Conservation (phyloP, 441 rosid genomes). For the Aleurites moluccanus region DNA sequence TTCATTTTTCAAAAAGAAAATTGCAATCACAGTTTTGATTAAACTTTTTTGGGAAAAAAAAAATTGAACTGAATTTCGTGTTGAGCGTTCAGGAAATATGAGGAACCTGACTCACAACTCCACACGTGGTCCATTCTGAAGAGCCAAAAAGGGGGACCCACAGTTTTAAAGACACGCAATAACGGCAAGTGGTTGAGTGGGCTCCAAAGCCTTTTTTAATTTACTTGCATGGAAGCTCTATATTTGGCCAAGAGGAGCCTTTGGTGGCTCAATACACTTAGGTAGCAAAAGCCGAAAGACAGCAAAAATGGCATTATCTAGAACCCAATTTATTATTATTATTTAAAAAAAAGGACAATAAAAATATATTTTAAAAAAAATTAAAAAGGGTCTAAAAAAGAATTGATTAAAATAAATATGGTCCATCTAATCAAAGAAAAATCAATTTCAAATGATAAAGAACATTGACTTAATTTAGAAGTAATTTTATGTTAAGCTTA, state of each 20-base stretch:
- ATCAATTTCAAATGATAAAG: constrained; percentile 14
- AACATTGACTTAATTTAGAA: constrained; percentile 3
- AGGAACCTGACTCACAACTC: neutral
- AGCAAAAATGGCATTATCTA: neutral
- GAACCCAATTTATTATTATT: neutral
- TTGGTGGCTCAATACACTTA: neutral
- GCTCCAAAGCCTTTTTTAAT: neutral
- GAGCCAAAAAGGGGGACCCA: constrained; percentile 7
- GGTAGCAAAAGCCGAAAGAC: neutral
- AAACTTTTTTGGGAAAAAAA: neutral
- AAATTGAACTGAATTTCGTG: neutral
- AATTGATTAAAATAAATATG: neutral
- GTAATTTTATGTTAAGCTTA: neutral
- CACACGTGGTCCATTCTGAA: neutral
- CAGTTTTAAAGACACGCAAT: neutral
- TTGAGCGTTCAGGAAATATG: too few relatives aligned
- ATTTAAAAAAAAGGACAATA: neutral
- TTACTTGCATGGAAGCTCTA: neutral
- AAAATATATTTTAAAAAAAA: neutral
- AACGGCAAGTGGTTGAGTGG: constrained; percentile 2
- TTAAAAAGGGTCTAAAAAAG: neutral
- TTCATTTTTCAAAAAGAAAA: too few relatives aligned
- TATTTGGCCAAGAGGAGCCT: constrained; percentile 20
- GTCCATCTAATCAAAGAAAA: constrained; percentile 7
- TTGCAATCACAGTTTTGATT: neutral